A percentile compares a stretch with the other conserved stretches of the same genome.
Evolutionary conservation across 208 protist species (phyloP).

Genomic region (Wallacemonas sp.): DNA sequence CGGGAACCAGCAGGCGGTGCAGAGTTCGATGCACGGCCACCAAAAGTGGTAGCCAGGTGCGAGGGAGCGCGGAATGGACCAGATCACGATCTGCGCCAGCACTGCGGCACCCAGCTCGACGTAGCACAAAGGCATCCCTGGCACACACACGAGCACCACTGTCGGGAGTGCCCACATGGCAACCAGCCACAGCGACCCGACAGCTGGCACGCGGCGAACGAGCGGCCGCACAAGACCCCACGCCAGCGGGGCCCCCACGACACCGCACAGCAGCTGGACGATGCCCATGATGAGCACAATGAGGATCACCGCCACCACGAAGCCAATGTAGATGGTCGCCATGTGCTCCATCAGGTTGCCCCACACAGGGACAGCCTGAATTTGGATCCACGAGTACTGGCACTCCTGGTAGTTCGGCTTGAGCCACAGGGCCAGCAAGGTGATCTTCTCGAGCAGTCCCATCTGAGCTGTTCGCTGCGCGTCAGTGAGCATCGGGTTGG

Average conservation of each 20-base stretch:
- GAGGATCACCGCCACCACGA: constrained; percentile 31
- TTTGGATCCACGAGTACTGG: constrained; percentile 69
- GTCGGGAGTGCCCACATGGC: constrained; percentile 50
- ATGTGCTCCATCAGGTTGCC: constrained; percentile 50
- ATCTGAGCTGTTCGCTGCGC: constrained; percentile 56
- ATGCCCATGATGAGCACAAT: constrained; percentile 25
- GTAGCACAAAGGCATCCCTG: constrained; percentile 48
- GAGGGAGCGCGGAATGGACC: constrained; percentile 41
- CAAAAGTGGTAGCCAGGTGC: constrained; percentile 35
- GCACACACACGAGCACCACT: constrained; percentile 30
- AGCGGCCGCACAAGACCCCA: constrained; percentile 27
- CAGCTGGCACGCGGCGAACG: constrained; percentile 8
- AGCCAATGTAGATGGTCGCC: constrained; percentile 49
- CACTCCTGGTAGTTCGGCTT: constrained; percentile 54
- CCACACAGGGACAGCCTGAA: constrained; percentile 50
- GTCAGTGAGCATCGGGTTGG: constrained; percentile 34
- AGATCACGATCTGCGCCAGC: constrained; percentile 28
- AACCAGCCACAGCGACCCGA: constrained; percentile 18
- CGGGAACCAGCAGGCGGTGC: constrained; percentile 29
- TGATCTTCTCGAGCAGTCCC: constrained; percentile 55
- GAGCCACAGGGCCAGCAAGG: constrained; percentile 53
- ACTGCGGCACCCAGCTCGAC: constrained; percentile 32
- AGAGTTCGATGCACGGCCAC: constrained; percentile 24
- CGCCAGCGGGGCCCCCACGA: constrained; percentile 26
- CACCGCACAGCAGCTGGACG: constrained; percentile 16